Conservation (phyloP, 345 rosid species). For the Eucalyptus brandiana region DNA sequence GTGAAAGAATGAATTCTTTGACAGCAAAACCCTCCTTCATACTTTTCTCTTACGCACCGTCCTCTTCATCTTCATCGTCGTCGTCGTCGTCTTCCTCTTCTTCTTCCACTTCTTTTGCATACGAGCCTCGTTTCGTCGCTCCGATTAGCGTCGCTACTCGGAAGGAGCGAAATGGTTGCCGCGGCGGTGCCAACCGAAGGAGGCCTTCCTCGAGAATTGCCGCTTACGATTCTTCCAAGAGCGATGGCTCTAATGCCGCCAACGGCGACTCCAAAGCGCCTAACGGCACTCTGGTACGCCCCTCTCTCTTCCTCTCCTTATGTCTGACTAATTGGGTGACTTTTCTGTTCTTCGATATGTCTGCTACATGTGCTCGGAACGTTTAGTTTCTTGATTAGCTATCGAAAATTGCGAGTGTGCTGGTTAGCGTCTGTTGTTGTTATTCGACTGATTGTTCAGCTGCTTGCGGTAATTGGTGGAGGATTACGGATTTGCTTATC, state of each 20-base stretch:
- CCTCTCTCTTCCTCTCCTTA: neutral
- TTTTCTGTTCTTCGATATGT: neutral
- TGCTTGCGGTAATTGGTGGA: neutral
- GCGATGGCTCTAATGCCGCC: conserved; percentile 20
- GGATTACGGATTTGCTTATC: neutral
- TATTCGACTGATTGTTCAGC: neutral
- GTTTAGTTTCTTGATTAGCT: neutral
- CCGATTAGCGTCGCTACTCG: conserved; percentile 23
- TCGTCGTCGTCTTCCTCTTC: neutral
- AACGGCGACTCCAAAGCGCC: conserved; percentile 53
- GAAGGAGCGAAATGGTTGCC: neutral
- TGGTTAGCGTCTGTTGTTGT: neutral
- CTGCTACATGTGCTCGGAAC: neutral
- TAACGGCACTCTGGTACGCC: conserved; percentile 55
- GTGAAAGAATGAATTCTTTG: conserved; percentile 44
- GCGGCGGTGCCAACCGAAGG: neutral
- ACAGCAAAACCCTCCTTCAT: conserved; percentile 16
- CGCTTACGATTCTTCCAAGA: conserved; percentile 57
- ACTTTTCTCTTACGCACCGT: neutral
- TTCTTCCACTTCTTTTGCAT: conserved; percentile 3
- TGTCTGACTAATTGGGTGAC: neutral
- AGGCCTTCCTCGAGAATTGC: conserved; percentile 23
- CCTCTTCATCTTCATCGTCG: conserved; percentile 5
- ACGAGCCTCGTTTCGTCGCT: conserved; percentile 5
- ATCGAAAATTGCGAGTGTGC: neutral